Evolutionary conservation across 371 early-diverging fungal genomes (phyloP), one percentile per base, ranked within the genome.

Genomic region (Smittium culicis): DNA sequence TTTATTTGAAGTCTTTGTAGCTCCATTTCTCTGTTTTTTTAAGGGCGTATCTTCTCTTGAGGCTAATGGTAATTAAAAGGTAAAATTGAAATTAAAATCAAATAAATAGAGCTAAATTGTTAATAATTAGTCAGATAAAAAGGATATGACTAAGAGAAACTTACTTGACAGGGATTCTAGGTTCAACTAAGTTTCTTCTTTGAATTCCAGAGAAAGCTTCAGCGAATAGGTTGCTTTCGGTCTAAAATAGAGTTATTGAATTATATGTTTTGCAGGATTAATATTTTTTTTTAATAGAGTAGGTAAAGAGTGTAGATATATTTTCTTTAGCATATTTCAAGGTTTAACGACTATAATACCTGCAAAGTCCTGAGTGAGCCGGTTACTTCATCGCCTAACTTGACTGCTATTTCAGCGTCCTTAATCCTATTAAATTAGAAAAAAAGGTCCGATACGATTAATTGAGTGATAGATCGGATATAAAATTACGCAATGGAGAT

Each of bases 171-270:
- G 80, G 81, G 31, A 86, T 76, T 70, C 90, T 77, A 25, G 92
- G 85, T 74, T 95, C 96, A 66, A 95, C 84, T 66, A 96, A 74
- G 69, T 88, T 88, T 69, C 94, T 87, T 72, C 90, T 83, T 74
- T 91, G 86, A 61, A 93, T 74, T 71, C 88, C 87, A 72, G 77
- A 76, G 80, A 89, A 93, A 54, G 88, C 81, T 70, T 94, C 94
- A 35, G 77, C 77, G 70, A 93, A 83, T 66, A 89, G 70, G 67
- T 86, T 93, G 62, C 93, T 90, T 80, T 94, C 94, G 25, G 95
- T 92, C 85, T 89, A 75, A 68, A n/a, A n/a, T n/a, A n/a, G n/a
- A n/a, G n/a, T n/a, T n/a, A 78, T 59, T 55, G 34, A 54, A 16
- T 59, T 65, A 71, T 65, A 28, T 61, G 31, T 65, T 27, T 1